Base-by-base conservation (phyloP, 1,139 yeast genomes). In the Pichia sp. region DNA sequence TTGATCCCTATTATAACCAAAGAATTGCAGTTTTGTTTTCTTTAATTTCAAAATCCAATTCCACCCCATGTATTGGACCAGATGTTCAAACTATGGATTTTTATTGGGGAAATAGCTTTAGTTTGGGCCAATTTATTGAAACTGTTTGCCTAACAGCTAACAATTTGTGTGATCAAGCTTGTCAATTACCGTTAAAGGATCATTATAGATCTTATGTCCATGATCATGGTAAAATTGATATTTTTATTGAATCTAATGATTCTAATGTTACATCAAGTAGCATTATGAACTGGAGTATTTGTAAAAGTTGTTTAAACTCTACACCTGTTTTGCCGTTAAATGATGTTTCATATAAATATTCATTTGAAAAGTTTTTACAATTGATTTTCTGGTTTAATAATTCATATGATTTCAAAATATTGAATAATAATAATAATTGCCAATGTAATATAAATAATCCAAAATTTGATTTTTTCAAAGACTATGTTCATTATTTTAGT, bases 41-140 rank as follows among this genome's bases (percentile, higher is more conserved):
- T 0, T 80, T 88, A 66, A 93, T 91, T 0, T 87, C 95, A 6
- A 80, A 83, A 16, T 87, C 83, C 58, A 87, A 89, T 46, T 87
- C 95, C 0, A 89, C 96, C 0, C 97, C 98, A 0, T 95, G 99
- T 64, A 74, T 83, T 48, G 98, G 98, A 0, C 99, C 99, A 0
- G 89, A 81, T 51, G 74, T 84, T 34, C 81, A 88, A 31, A 81
- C 84, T 1, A 84, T 91, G 51, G 96, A 91, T 59, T 95, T 79
- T 65, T 95, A 93, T 65, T 84, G 96, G 71, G 96, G 90, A 48
- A 87, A 84, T 56, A 99, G 95, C 64, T 85, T 86, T 65, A 85
- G 96, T 18, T 70, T 95, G 46, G 99, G 99, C 0, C 87, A 87
- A 58, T 90, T 85, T 62, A 80, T 95, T 48, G 98, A 93, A 63